Evolutionary conservation across 2,329 filamentous ascomycete species (phyloP), one percentile per base, ranked within the genome.

Genomic region (Pseudofabraea citricarpa): DNA sequence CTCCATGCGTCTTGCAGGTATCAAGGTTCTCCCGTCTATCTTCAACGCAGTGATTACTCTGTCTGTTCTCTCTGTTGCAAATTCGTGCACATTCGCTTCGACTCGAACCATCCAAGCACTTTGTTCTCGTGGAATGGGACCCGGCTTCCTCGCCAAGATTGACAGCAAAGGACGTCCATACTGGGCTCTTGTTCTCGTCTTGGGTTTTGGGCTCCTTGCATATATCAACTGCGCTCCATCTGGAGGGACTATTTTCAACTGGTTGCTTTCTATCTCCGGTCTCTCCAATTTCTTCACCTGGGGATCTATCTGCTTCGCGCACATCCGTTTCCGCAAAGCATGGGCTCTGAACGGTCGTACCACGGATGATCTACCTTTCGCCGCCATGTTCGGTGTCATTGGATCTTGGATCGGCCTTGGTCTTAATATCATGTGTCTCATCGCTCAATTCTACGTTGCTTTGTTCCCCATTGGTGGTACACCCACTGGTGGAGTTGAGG

Each of bases 261-360:
- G 81, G 81, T 72, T 84, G 44, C 68, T 87, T 37, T 74, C 85
- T 0, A 74, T 90, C 18, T 86, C 83, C 0, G 85, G 83, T 39
- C 75, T 89, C 10, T 78, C 79, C 1, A 82, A 78, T 49, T 78
- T 90, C 60, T 85, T 89, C 64, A 83, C 83, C 23, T 90, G 85
- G 85, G 79, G 75, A 29, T 81, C 73, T 43, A 80, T 82, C 58
- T 82, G 77, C 61, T 62, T 80, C 1, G 70, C 77, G 0, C 78
- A 83, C 58, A 83, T 83, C 59, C 77, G 79, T 40, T 83, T 83
- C 73, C 74, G 79, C 47, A 60, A 71, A 40, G 78, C 72, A 19
- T 83, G 79, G 79, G 70, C 72, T 51, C 60, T 67, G 7, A 76
- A 82, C 55, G 80, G 79, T 43, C 75, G 75, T 52, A 57, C 58